Evolutionary conservation across 805 yeast genomes (phyloP).

Genomic region (Yarrowia bubula): DNA sequence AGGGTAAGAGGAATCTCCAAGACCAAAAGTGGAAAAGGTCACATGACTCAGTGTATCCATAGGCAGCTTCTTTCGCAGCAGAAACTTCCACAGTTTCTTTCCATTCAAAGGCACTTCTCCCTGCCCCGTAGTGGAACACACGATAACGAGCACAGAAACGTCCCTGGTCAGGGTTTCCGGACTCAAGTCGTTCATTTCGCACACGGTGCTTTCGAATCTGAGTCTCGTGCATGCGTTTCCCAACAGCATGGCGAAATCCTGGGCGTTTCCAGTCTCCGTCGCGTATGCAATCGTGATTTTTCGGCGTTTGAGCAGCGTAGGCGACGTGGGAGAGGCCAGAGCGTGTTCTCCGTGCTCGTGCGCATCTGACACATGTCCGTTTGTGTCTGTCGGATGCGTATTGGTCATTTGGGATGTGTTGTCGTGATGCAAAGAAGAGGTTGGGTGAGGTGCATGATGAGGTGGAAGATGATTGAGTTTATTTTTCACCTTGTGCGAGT

Average conservation of each 20-base stretch:
- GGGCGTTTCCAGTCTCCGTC: slow-evolving; percentile 89
- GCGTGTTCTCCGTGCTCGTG: not conserved
- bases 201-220: slow-evolving; percentile 52
- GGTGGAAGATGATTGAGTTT: not conserved
- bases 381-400: not conserved
- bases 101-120: slow-evolving; percentile 87
- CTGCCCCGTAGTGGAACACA: slow-evolving; percentile 93
- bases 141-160: slow-evolving; percentile 41
- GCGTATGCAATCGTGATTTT: slow-evolving; percentile 62
- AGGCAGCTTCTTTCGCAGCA: slow-evolving; percentile 67
- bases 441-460: not conserved
- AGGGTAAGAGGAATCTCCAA: slow-evolving; percentile 92
- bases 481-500: not conserved
- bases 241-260: slow-evolving; percentile 73
- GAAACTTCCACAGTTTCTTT: slow-evolving; percentile 66
- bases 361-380: not conserved
- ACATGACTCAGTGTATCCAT: slow-evolving; percentile 58
- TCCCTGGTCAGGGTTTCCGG: slow-evolving; percentile 44
- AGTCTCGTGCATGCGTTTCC: slow-evolving; percentile 54
- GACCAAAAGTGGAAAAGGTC: slow-evolving; percentile 71
- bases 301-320: not conserved
- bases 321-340: not conserved
- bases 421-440: not conserved
- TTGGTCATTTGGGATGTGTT: not conserved
- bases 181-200: slow-evolving; percentile 39